Evolutionary conservation across 179 eudicot species (phyloP).

Genomic region (Heliamphora pulchella): DNA sequence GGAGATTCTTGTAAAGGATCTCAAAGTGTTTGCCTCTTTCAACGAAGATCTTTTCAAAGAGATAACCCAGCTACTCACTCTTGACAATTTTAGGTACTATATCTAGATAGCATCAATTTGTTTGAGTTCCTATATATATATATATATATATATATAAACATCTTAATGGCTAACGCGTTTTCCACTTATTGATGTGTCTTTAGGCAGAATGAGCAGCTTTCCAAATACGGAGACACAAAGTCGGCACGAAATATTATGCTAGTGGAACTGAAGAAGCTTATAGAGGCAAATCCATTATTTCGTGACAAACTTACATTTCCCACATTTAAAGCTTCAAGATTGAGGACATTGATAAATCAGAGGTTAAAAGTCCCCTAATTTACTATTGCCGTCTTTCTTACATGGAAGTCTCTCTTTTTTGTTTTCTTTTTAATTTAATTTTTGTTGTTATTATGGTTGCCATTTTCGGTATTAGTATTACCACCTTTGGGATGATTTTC

Average conservation of each 20-base stretch:
- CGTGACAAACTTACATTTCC: constrained; percentile 70
- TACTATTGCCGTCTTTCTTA: neutral
- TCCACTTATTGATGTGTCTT: constrained; percentile 3
- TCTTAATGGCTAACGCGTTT: neutral
- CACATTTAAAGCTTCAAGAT: constrained; percentile 50
- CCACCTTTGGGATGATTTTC: neutral
- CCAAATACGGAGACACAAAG: constrained; percentile 59
- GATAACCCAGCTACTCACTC: constrained; percentile 52
- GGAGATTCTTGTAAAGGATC: constrained; percentile 53
- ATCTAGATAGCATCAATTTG: neutral
- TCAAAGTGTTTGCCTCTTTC: constrained; percentile 51
- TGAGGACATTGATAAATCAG: constrained; percentile 65
- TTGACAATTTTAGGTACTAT: constrained; percentile 48
- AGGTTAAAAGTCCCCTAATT: constrained; percentile 30
- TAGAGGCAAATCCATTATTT: constrained; percentile 68
- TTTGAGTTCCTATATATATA: too few relatives aligned
- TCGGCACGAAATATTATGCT: constrained; percentile 60
- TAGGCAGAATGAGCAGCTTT: constrained; percentile 68
- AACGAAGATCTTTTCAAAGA: constrained; percentile 58
- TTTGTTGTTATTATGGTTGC: neutral
- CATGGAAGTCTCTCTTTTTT: neutral
- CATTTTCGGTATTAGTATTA: neutral
- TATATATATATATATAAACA: too few relatives aligned
- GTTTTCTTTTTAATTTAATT: neutral
- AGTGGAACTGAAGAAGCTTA: constrained; percentile 57